Base-by-base conservation (phyloP, 2,329 filamentous ascomycete genomes). In the Trichophyton mentagrophytes region DNA sequence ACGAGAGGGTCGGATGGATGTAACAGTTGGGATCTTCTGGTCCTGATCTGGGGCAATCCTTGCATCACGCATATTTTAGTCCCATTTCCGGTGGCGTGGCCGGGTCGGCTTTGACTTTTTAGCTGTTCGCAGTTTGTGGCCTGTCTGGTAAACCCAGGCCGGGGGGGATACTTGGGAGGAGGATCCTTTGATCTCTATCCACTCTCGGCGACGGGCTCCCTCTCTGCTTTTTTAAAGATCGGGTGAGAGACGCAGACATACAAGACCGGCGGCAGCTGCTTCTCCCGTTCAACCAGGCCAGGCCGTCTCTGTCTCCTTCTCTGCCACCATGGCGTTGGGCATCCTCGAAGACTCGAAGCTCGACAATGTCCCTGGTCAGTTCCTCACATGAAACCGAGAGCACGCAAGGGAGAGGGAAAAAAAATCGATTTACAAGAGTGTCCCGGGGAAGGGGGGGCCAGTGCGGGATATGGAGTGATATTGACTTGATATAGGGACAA, bases 351-450 rank as follows among this genome's bases (percentile, higher is more conserved):
- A 87, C 69, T 78, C 71, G 68, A 78, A 79, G 67, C 79, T 84
- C 66, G 80, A 83, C 67, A 81, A 88, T 72, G 88, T 92, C 63
- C 89, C 89, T 62, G 89, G 88, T 90, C 77, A 70, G 78, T 65
- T 27, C 9, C 5, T 27, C 36, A 15, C 22, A 57, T 22, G 40
- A 44, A 44, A 44, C 40, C 33, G 33, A 38, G n/a, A 61, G 68
- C 61, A 64, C 67, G 33, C 33, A 38, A 38, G 33, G 11, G 3
- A 8, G 3, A 38, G 1, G 11, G 11, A 3, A 13, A 36, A 38
- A 38, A 13, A 38, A 38, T 38, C 11, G 33, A 30, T 7, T 30
- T 38, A 11, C 6, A 33, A 13, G 33, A 13, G 33, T 38, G 33
- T 9, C 11, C 27, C 27, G n/a, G n/a, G n/a, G n/a, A n/a, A n/a